Conservation (phyloP, 192 early-diverging fungal genomes). For the Podila horticola region DNA sequence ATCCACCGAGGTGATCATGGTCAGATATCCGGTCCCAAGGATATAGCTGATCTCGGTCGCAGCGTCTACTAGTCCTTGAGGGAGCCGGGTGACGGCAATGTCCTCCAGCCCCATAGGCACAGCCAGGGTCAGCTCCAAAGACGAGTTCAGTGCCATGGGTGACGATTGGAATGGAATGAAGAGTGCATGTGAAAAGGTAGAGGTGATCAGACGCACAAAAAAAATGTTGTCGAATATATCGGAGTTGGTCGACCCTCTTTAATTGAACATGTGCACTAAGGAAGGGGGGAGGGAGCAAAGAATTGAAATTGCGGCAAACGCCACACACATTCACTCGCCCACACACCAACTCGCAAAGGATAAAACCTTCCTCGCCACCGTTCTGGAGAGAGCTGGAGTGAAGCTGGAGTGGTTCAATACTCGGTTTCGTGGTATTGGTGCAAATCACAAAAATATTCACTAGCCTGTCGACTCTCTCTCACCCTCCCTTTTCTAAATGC, state of each 20-base stretch:
- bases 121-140: conserved; percentile 23
- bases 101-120: conserved; percentile 41
- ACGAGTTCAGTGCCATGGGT: neutral
- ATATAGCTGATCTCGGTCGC: conserved; percentile 22
- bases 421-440: too few relatives aligned
- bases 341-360: too few relatives aligned
- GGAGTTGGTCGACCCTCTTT: neutral
- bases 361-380: too few relatives aligned
- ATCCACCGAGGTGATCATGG: neutral
- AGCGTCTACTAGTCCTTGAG: neutral
- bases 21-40: conserved; percentile 27
- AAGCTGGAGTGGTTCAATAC: too few relatives aligned
- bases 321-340: too few relatives aligned
- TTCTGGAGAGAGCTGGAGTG: too few relatives aligned
- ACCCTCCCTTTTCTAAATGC: too few relatives aligned
- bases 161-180: neutral
- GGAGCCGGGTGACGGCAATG: conserved; percentile 17
- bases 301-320: too few relatives aligned
- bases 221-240: neutral
- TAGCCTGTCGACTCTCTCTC: too few relatives aligned
- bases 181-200: neutral
- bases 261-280: neutral
- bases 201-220: neutral
- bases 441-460: too few relatives aligned
- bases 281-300: too few relatives aligned